These are phyloP conservation scores for Phalaenopsis hybrid DNA, from an alignment of 116 monocot genomes.

Conservation along the genomic window DNA sequence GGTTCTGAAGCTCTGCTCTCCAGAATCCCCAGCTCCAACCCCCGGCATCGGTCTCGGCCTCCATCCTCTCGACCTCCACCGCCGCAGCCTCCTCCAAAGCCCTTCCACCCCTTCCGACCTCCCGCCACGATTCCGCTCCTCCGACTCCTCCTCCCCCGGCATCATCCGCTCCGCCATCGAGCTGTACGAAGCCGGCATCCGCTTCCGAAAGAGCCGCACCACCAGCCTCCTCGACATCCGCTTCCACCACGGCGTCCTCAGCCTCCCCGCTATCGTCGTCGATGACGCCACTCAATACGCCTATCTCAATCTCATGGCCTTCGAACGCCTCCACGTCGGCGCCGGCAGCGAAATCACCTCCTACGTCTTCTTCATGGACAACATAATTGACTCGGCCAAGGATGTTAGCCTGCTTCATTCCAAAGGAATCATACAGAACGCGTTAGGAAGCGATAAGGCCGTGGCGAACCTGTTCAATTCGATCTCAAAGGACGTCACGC, in stretches of 20 bases:
- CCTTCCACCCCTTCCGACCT: neutral
- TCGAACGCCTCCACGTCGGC: slow-evolving; percentile 66
- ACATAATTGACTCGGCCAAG: slow-evolving; percentile 63
- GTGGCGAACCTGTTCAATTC: slow-evolving; percentile 72
- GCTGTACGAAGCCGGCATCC: slow-evolving; percentile 65
- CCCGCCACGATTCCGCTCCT: neutral
- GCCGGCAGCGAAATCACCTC: slow-evolving; percentile 61
- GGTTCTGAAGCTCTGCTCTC: slow-evolving; percentile 37
- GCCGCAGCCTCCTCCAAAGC: slow-evolving; percentile 40
- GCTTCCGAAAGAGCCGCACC: slow-evolving; percentile 34
- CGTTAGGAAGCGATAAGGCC: slow-evolving; percentile 74
- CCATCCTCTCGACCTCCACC: slow-evolving; percentile 54
- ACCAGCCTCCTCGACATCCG: slow-evolving; percentile 52
- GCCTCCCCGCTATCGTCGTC: slow-evolving; percentile 42
- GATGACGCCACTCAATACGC: slow-evolving; percentile 53
- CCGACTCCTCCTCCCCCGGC: neutral
- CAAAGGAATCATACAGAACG: slow-evolving; percentile 60
- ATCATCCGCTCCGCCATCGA: slow-evolving; percentile 48
- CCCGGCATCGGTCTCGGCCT: slow-evolving; percentile 23
- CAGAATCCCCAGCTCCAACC: slow-evolving; percentile 5
- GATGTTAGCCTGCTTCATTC: slow-evolving; percentile 52
- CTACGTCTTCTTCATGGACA: slow-evolving; percentile 90
- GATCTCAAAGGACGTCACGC: slow-evolving; percentile 50
- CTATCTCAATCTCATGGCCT: slow-evolving; percentile 77
- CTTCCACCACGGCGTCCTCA: slow-evolving; percentile 58